Evolutionary conservation across 2,329 filamentous ascomycete genomes (phyloP).

Genomic region (Didymella exigua): DNA sequence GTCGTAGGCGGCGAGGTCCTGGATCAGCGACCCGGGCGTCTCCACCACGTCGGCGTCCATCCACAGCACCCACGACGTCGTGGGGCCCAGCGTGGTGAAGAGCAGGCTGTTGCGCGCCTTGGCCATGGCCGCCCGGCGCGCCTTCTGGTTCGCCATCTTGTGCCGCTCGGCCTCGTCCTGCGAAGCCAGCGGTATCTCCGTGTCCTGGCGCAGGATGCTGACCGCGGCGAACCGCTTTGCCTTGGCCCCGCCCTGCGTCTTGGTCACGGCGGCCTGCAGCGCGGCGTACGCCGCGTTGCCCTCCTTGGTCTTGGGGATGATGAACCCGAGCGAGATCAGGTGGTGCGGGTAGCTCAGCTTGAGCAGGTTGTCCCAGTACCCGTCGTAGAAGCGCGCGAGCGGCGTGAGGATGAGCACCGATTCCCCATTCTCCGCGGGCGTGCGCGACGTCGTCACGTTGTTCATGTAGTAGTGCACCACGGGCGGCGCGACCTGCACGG

Average conservation of each 20-base stretch:
- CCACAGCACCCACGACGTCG: slow-evolving; percentile 96
- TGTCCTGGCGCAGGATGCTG: slow-evolving; percentile 94
- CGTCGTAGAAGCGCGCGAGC: slow-evolving; percentile 88
- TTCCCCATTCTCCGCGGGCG: slow-evolving; percentile 80
- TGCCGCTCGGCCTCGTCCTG: slow-evolving; percentile 90
- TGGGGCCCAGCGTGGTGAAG: slow-evolving; percentile 90
- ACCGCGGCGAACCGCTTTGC: slow-evolving; percentile 88
- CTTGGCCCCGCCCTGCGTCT: slow-evolving; percentile 82
- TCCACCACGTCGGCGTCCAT: slow-evolving; percentile 92
- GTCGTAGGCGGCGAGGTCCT: slow-evolving; percentile 86
- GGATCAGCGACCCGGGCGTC: slow-evolving; percentile 81
- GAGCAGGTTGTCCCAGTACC: slow-evolving; percentile 93
- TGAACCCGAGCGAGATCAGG: slow-evolving; percentile 93
- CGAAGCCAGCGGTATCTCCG: slow-evolving; percentile 77
- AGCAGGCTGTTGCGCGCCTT: slow-evolving; percentile 91
- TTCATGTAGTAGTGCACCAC: slow-evolving; percentile 95
- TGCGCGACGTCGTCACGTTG: slow-evolving; percentile 81
- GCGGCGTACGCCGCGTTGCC: slow-evolving; percentile 84
- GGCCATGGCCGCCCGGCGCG: slow-evolving; percentile 85
- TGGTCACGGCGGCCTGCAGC: slow-evolving; percentile 82
- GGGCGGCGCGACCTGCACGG: slow-evolving; percentile 71
- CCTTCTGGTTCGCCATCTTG: slow-evolving; percentile 88
- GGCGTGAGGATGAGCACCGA: slow-evolving; percentile 90
- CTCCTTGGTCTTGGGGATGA: slow-evolving; percentile 90
- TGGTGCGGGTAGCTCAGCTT: slow-evolving; percentile 88